These are phyloP conservation scores for Pseudogymnoascus pannorum DNA, from an alignment of 2,329 filamentous ascomycete species.

Conservation along the genomic window DNA sequence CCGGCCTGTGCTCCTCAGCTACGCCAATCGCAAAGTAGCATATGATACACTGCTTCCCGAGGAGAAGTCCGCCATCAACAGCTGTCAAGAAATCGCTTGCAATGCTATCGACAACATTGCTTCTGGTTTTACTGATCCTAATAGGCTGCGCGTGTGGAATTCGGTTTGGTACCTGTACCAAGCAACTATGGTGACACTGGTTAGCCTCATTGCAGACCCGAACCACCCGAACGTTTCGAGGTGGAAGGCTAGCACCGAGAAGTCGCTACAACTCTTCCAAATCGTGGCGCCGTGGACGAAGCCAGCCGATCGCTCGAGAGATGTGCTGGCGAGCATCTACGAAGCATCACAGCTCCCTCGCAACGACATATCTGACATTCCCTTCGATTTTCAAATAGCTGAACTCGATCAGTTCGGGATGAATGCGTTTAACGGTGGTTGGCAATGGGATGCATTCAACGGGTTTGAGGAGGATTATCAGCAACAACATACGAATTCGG, in stretches of 20 bases:
- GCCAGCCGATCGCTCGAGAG: background rate
- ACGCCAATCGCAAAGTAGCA: background rate
- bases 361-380: background rate
- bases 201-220: slow-evolving; percentile 1
- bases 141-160: background rate
- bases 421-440: background rate
- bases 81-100: slow-evolving; percentile 4
- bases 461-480: slow-evolving; percentile 1
- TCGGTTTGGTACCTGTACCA: background rate
- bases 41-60: background rate
- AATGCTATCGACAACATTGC: slow-evolving; percentile 3
- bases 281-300: background rate
- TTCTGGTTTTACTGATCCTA: background rate
- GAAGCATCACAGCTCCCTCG: background rate
- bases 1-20: background rate
- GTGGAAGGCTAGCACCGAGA: background rate
- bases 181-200: background rate
- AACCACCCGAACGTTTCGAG: background rate
- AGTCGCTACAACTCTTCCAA: background rate
- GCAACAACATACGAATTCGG: background rate
- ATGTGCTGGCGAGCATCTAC: background rate
- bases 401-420: slow-evolving; percentile 5
- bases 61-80: background rate
- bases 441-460: slow-evolving; percentile 3
- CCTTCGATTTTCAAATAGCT: slow-evolving; percentile 2